phyloP scores from a whole-genome alignment of 2,329 filamentous ascomycete species.

The Colletotrichum tabaci region DNA sequence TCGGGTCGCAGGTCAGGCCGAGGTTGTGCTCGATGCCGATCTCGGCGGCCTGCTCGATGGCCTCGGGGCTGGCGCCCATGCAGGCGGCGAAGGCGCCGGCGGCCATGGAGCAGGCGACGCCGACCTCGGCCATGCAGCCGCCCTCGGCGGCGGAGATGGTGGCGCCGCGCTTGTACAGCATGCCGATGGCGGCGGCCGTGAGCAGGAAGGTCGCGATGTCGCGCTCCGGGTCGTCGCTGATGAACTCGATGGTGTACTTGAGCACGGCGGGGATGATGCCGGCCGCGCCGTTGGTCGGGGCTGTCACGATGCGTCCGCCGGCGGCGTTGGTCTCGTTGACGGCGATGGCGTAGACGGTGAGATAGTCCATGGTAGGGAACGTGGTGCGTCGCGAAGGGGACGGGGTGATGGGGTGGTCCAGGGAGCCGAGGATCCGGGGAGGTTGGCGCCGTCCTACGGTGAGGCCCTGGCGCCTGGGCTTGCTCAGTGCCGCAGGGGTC shows the following conservation, averaged over 20 bases:
- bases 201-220: constrained; percentile 65
- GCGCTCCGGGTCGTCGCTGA: constrained; percentile 65
- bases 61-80: constrained; percentile 66
- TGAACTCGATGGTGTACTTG: constrained; percentile 65
- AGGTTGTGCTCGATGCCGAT: constrained; percentile 69
- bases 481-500: not conserved
- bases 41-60: constrained; percentile 66
- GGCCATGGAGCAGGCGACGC: constrained; percentile 67
- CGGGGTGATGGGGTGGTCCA: constrained; percentile 62
- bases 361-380: constrained; percentile 66
- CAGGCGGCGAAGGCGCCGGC: constrained; percentile 66
- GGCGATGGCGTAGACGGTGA: constrained; percentile 66
- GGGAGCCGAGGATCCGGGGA: constrained; percentile 60
- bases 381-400: constrained; percentile 62
- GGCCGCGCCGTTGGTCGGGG: constrained; percentile 66
- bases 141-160: constrained; percentile 67
- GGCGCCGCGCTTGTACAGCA: constrained; percentile 68
- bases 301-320: constrained; percentile 66
- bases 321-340: constrained; percentile 69
- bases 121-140: constrained; percentile 69
- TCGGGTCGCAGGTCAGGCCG: constrained; percentile 65
- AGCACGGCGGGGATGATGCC: constrained; percentile 67
- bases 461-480: constrained; percentile 11
- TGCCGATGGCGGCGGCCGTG: constrained; percentile 65
- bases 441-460: constrained; percentile 50